Conservation (phyloP, 768 basidiomycete species). For the Mycena latifolia region DNA sequence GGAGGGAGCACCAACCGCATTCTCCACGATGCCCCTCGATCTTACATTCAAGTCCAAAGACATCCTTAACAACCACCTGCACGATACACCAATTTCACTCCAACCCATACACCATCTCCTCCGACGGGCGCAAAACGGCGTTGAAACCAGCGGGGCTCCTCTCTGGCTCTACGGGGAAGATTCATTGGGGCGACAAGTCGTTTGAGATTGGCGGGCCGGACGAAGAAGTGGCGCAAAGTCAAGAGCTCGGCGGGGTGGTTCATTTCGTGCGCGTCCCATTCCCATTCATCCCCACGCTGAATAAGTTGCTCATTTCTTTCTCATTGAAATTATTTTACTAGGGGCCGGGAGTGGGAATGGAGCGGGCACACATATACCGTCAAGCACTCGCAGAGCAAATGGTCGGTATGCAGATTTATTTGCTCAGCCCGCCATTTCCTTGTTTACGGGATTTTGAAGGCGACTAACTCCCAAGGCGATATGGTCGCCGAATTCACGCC, state of each 20-base stretch:
- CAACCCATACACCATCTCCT: too few relatives aligned
- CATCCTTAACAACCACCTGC: constrained; percentile 7
- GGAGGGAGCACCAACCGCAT: too few relatives aligned
- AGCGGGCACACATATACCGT: constrained; percentile 8
- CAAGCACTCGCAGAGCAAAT: not conserved
- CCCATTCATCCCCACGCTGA: too few relatives aligned
- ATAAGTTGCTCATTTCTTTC: too few relatives aligned
- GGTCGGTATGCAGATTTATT: constrained; percentile 2
- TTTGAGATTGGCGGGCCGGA: constrained; percentile 4
- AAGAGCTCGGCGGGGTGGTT: not conserved
- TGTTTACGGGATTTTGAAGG: not conserved
- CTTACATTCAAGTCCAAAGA: constrained; percentile 12
- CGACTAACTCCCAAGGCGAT: not conserved
- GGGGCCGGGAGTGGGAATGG: constrained; percentile 4
- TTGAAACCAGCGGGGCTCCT: not conserved
- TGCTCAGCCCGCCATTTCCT: too few relatives aligned
- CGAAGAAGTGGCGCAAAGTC: not conserved
- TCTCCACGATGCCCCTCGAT: constrained; percentile 4
- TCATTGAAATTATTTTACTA: too few relatives aligned
- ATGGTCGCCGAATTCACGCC: not conserved
- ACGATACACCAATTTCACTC: too few relatives aligned
- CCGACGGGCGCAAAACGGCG: not conserved
- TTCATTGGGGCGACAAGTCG: constrained; percentile 6
- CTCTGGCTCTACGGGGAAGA: constrained; percentile 2
- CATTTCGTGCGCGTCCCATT: too few relatives aligned